Percentiles rank a stretch among this genome's conserved stretches.
Conservation (phyloP, 2,329 filamentous ascomycete genomes). For the Paraphoma chrysanthemicola region DNA sequence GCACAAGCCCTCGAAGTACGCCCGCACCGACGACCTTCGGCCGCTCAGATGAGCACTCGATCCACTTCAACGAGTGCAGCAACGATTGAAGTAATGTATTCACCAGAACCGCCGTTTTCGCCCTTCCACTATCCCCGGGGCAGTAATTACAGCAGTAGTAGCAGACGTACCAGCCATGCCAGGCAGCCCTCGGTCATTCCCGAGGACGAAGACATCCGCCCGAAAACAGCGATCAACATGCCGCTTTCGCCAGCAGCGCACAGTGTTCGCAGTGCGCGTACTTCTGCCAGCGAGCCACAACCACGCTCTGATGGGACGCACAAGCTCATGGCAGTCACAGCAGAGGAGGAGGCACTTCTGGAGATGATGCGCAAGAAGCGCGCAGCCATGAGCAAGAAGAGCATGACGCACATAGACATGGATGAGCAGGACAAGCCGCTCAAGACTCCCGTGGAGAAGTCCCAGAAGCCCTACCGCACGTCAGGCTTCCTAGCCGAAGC, state of each 20-base stretch:
- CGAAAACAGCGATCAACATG: constrained; percentile 31
- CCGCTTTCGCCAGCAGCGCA: constrained; percentile 33
- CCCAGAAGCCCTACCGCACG: constrained; percentile 22
- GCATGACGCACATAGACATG: constrained; percentile 46
- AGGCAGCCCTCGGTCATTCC: constrained; percentile 48
- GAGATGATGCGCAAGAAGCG: constrained; percentile 59
- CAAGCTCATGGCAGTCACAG: constrained; percentile 56
- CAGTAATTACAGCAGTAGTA: constrained; percentile 26
- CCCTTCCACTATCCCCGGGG: constrained; percentile 23
- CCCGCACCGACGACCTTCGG: constrained; percentile 32
- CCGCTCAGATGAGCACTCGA: constrained; percentile 40
- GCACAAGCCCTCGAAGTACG: constrained; percentile 47
- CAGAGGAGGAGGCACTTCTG: constrained; percentile 58
- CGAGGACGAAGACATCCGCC: constrained; percentile 43
- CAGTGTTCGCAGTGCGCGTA: constrained; percentile 40
- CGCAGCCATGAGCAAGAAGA: constrained; percentile 53
- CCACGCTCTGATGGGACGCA: constrained; percentile 34
- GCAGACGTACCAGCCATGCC: constrained; percentile 37
- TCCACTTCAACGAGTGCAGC: constrained; percentile 45
- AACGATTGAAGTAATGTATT: constrained; percentile 50
- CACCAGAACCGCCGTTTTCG: constrained; percentile 35
- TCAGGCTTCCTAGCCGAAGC: constrained; percentile 38
- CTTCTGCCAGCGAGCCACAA: constrained; percentile 44
- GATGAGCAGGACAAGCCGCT: constrained; percentile 41
- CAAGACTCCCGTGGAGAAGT: constrained; percentile 18